Percentiles rank a stretch among this genome's conserved stretches.
Evolutionary conservation across 257 asterid genomes (phyloP).

Genomic region (Solanum pimpinellifolium): DNA sequence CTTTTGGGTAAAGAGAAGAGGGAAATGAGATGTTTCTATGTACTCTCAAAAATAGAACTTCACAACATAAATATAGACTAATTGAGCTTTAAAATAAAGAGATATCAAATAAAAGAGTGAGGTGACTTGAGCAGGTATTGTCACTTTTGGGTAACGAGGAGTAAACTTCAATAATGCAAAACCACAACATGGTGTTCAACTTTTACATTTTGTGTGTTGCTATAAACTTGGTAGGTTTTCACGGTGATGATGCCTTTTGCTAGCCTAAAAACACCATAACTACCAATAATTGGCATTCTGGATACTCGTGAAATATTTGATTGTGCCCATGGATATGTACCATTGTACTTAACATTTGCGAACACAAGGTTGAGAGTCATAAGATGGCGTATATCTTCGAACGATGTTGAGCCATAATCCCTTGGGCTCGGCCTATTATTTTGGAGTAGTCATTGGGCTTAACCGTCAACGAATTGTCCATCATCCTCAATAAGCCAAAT

Average conservation of each 20-base stretch:
- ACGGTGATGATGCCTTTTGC: background rate
- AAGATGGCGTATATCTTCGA: background rate
- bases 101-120: background rate
- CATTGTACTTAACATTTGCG: background rate
- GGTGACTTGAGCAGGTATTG: background rate
- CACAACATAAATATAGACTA: background rate
- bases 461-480: background rate
- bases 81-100: too few relatives aligned
- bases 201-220: background rate
- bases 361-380: background rate
- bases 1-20: background rate
- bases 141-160: background rate
- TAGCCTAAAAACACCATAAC: background rate
- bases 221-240: background rate
- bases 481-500: background rate
- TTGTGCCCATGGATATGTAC: background rate
- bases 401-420: background rate
- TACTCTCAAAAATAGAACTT: background rate
- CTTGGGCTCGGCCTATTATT: conserved; percentile 1
- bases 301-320: background rate
- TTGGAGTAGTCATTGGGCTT: background rate
- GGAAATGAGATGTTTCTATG: background rate
- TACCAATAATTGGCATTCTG: background rate
- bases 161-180: background rate
- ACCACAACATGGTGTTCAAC: conserved; percentile 1